A percentile compares a stretch with the other conserved stretches of the same genome.
These are phyloP conservation scores for Xylaria sp. DNA, from an alignment of 2,329 filamentous ascomycete species.

Conservation along the genomic window DNA sequence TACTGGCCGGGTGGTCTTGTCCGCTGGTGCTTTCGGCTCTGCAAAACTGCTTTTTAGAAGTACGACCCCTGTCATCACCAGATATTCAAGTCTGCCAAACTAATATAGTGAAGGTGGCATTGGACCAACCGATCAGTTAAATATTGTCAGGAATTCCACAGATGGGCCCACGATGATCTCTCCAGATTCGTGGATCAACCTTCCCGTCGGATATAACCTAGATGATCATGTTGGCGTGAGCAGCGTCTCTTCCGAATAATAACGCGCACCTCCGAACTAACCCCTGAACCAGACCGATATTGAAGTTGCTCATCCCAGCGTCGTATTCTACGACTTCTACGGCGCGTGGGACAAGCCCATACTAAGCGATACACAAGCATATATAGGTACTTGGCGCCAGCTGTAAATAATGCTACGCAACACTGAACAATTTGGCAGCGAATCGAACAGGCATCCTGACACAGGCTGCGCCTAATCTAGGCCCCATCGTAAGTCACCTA, in stretches of 20 bases:
- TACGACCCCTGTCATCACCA: constrained; percentile 32
- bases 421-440: constrained; percentile 33
- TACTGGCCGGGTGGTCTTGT: constrained; percentile 73
- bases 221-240: constrained; percentile 63
- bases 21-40: constrained; percentile 75
- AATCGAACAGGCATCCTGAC: constrained; percentile 65
- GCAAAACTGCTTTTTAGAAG: constrained; percentile 75
- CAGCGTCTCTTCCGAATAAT: neutral
- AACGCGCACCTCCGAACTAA: constrained; percentile 27
- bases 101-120: constrained; percentile 61
- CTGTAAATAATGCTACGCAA: neutral
- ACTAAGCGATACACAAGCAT: constrained; percentile 54
- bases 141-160: constrained; percentile 60
- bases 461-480: constrained; percentile 72
- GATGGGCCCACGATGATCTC: constrained; percentile 63
- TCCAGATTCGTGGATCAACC: constrained; percentile 63
- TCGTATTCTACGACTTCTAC: constrained; percentile 73
- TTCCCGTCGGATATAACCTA: constrained; percentile 69
- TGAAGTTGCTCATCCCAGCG: constrained; percentile 57
- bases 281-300: constrained; percentile 53
- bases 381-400: constrained; percentile 52
- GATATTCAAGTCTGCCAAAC: neutral
- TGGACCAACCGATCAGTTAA: constrained; percentile 69
- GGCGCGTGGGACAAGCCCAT: constrained; percentile 64
- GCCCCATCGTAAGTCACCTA: constrained; percentile 58